Base-by-base conservation (phyloP, 148 eudicot species). In the Persicaria maculosa region DNA sequence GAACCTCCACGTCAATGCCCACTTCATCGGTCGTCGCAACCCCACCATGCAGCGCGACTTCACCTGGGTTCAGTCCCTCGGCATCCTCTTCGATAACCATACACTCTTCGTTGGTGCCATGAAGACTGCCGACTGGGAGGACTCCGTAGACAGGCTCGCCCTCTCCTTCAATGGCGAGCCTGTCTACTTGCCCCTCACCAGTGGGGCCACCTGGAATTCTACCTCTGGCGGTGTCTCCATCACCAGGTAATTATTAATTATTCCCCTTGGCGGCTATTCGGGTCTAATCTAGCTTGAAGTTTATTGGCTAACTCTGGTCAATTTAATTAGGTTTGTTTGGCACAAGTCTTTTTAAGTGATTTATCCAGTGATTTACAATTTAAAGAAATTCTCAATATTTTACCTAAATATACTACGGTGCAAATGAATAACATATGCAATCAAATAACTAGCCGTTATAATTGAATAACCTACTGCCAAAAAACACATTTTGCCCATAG, bases 1-100 rank as follows among this genome's bases (percentile, higher is more conserved):
- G 25, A 88, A 86, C 82, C 88, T 88, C 79, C 92, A 88, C 79
- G 83, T 88, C 47, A 88, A 88, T 77, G 92, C 84, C 15, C 92
- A 84, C 76, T 88, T 88, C 78, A 88, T 88, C 7, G 92, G 92
- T 7, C 83, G 75, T 47, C 72, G 83, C 47, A 83, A 84, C 71
- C 19, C 82, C 9, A 69, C 77, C 75, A 80, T 84, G 80, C 75
- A 80, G 1, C 47, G 88, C 1, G 92, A 88, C 86, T 88, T 88
- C 81, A 88, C 92, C 1, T 88, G 92, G 92, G 89, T 86, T 3
- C 86, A 88, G 47, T 73, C 92, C 74, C 75, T 88, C 68, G 89
- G 83, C 31, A 81, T 88, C 65, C 81, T 88, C 73, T 85, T 86
- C 74, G 81, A 79, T 70, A 15, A 77, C 81, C 88, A 88, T 80